Percentiles rank a stretch among this genome's conserved stretches.
Conservation (phyloP, 108 stramenopile species). For the Cyclotella choctawhatcheeana region DNA sequence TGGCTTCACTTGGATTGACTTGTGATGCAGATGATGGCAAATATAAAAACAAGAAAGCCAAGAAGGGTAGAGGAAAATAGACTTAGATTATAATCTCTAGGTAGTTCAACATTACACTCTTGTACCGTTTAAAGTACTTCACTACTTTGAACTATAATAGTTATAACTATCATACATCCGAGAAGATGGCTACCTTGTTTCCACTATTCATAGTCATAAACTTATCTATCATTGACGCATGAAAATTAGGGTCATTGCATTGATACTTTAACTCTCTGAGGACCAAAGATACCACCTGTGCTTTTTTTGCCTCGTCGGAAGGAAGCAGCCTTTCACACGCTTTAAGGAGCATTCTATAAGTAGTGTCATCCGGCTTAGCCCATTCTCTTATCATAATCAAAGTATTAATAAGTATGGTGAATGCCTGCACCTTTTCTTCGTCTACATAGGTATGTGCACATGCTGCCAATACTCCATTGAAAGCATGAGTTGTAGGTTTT, state of each 20-base stretch:
- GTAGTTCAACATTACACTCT: too few species aligned
- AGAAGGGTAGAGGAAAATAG: too few species aligned
- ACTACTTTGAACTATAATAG: too few species aligned
- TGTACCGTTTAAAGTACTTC: too few species aligned
- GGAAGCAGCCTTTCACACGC: constrained; percentile 25
- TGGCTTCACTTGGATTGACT: constrained; percentile 41
- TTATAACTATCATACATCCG: too few species aligned
- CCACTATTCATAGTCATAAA: constrained; percentile 6
- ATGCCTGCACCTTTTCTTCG: constrained; percentile 28
- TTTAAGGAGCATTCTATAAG: constrained; percentile 18
- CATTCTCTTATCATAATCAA: constrained; percentile 13
- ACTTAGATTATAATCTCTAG: too few species aligned
- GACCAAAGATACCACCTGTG: constrained; percentile 13
- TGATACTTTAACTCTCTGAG: not conserved
- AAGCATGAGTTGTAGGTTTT: constrained; percentile 13
- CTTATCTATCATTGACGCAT: not conserved
- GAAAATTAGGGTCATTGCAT: not conserved
- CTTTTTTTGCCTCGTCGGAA: constrained; percentile 10
- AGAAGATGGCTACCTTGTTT: too few species aligned
- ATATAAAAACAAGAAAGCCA: not conserved
- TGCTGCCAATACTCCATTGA: constrained; percentile 35
- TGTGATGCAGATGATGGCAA: not conserved
- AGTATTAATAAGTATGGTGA: constrained; percentile 25
- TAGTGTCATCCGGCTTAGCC: constrained; percentile 22
- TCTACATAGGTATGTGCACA: constrained; percentile 15